Conservation (phyloP, 1,139 yeast species). For the Nakaseomyces nivariensis region DNA sequence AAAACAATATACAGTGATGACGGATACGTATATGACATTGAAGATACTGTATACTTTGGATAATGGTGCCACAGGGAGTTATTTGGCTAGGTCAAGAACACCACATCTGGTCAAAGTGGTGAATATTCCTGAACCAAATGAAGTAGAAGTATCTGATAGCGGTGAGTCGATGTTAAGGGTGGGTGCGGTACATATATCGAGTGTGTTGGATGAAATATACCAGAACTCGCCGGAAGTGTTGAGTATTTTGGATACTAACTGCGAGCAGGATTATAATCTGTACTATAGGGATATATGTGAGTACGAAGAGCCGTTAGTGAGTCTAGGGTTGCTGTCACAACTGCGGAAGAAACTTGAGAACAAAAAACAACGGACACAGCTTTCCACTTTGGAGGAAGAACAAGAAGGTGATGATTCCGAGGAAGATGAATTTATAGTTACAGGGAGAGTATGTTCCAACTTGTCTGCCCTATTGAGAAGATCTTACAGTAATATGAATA, state of each 20-base stretch:
- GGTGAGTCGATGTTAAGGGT: slow-evolving; percentile 9
- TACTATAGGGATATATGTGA: slow-evolving; percentile 67
- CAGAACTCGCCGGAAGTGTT: slow-evolving; percentile 29
- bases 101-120: slow-evolving; percentile 22
- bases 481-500: slow-evolving; percentile 28
- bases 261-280: slow-evolving; percentile 47
- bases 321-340: slow-evolving; percentile 53
- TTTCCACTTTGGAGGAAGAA: slow-evolving; percentile 5
- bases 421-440: slow-evolving; percentile 35
- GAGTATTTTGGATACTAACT: slow-evolving; percentile 14
- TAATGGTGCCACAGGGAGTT: slow-evolving; percentile 23
- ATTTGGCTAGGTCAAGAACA: slow-evolving; percentile 25
- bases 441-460: slow-evolving; percentile 66
- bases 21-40: slow-evolving; percentile 19
- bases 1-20: neutral
- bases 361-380: slow-evolving; percentile 12
- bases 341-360: slow-evolving; percentile 25
- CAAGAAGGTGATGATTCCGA: slow-evolving; percentile 13
- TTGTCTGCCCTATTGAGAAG: slow-evolving; percentile 48
- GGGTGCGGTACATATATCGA: slow-evolving; percentile 23
- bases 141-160: neutral
- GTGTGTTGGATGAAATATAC: slow-evolving; percentile 24
- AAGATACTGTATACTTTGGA: slow-evolving; percentile 29
- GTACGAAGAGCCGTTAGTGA: slow-evolving; percentile 68
- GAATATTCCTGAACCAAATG: slow-evolving; percentile 14